Evolutionary conservation across 768 basidiomycete species (phyloP).

Genomic region (Wakefieldia striispora): DNA sequence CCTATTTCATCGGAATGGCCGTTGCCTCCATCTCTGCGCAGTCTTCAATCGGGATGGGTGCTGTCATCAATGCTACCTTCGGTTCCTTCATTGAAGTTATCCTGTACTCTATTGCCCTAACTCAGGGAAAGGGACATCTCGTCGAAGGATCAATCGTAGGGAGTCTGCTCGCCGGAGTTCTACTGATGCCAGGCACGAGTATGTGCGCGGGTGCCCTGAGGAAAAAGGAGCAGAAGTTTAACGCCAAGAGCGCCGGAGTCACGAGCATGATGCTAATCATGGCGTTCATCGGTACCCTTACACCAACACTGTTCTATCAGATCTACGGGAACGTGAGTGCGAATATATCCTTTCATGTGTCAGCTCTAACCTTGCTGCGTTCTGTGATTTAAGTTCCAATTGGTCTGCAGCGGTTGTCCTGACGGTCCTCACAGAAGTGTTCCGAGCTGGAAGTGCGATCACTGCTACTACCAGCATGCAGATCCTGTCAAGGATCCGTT

Average conservation of each 20-base stretch:
- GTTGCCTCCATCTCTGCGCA: constrained; percentile 99
- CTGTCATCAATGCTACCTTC: constrained; percentile 98
- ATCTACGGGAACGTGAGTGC: constrained; percentile 90
- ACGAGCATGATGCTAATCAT: constrained; percentile 99
- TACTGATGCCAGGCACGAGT: constrained; percentile 95
- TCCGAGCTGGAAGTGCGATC: constrained; percentile 77
- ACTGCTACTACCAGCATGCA: constrained; percentile 93
- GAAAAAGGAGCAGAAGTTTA: constrained; percentile 96
- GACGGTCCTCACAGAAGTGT: constrained; percentile 18
- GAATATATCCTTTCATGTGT: background rate
- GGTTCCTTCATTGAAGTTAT: constrained; percentile 98
- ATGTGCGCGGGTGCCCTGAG: constrained; percentile 91
- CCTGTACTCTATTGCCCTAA: constrained; percentile 85
- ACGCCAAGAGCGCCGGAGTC: constrained; percentile 98
- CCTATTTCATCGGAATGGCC: constrained; percentile 99
- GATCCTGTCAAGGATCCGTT: constrained; percentile 93
- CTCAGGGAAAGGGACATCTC: constrained; percentile 86
- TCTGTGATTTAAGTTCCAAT: constrained; percentile 63
- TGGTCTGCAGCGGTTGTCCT: constrained; percentile 83
- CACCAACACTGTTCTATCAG: constrained; percentile 97
- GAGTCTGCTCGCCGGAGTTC: constrained; percentile 89
- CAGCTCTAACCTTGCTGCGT: constrained; percentile 11
- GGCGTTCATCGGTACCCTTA: constrained; percentile 95
- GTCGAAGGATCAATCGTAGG: constrained; percentile 98
- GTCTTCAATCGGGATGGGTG: constrained; percentile 98